A percentile compares a stretch with the other conserved stretches of the same genome.
Conservation (phyloP, 345 rosid genomes). For the Acer yangbiense region DNA sequence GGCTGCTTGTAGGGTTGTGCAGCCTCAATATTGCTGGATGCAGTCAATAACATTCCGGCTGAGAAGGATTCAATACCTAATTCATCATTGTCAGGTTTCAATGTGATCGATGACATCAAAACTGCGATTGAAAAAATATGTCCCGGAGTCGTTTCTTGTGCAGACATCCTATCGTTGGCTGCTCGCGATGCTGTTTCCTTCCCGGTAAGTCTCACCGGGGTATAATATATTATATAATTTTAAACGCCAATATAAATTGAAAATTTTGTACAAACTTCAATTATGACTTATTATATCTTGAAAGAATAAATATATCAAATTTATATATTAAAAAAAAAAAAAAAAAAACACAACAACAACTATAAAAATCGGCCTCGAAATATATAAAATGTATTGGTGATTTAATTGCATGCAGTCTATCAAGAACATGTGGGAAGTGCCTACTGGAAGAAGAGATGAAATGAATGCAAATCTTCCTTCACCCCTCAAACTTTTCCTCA, state of each 20-base stretch:
- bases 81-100: slow-evolving; percentile 43
- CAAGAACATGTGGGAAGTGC: slow-evolving; percentile 43
- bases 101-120: slow-evolving; percentile 63
- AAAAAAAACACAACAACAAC: too few relatives aligned
- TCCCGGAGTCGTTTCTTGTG: slow-evolving; percentile 53
- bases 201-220: slow-evolving; percentile 14
- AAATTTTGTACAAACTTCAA: too few relatives aligned
- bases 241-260: too few relatives aligned
- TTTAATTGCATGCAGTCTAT: too few relatives aligned
- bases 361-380: too few relatives aligned
- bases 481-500: slow-evolving; percentile 41
- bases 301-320: too few relatives aligned
- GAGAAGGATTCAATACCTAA: slow-evolving; percentile 67
- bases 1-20: slow-evolving; percentile 53
- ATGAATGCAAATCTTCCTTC: slow-evolving; percentile 48
- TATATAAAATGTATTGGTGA: too few relatives aligned
- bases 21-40: slow-evolving; percentile 52
- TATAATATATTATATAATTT: too few relatives aligned
- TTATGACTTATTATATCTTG: too few relatives aligned
- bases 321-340: too few relatives aligned
- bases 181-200: slow-evolving; percentile 64
- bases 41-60: slow-evolving; percentile 22
- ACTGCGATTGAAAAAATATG: slow-evolving; percentile 42
- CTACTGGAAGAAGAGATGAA: slow-evolving; percentile 60
- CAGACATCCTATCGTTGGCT: slow-evolving; percentile 59